Percentiles rank a stretch among this genome's conserved stretches.
These are phyloP conservation scores for Dissophora ornata DNA, from an alignment of 192 early-diverging fungal species.

Conservation along the genomic window DNA sequence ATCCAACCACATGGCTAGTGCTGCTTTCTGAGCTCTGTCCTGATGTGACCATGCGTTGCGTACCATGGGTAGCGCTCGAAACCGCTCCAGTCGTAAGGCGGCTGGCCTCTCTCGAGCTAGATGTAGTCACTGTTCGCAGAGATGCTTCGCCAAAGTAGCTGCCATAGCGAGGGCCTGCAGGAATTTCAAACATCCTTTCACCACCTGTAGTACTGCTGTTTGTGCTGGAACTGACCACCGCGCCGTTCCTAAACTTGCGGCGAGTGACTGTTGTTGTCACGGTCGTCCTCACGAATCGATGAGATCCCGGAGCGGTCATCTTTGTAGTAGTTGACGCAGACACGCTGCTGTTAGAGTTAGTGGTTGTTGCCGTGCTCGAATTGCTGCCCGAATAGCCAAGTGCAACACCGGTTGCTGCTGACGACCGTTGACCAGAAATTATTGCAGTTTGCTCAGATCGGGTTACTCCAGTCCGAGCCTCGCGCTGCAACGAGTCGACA, in stretches of 20 bases:
- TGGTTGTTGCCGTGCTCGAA: not conserved
- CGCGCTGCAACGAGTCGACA: not conserved
- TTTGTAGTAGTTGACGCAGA: conserved; percentile 12
- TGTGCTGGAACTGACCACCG: conserved; percentile 19
- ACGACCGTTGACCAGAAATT: no score
- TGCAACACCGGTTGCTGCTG: not conserved
- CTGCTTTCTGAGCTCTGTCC: not conserved
- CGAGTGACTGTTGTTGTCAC: conserved; percentile 44
- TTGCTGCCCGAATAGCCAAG: no score
- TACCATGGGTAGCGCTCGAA: not conserved
- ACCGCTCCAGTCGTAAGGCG: not conserved
- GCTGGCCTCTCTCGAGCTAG: conserved; percentile 20
- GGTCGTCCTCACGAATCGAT: conserved; percentile 41
- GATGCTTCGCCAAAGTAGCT: conserved; percentile 28
- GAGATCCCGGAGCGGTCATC: conserved; percentile 27
- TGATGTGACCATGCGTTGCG: not conserved
- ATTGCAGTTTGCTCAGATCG: no score
- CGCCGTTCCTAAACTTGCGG: conserved; percentile 33
- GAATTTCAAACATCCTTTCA: conserved; percentile 50
- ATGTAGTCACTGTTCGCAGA: conserved; percentile 14
- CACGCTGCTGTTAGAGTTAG: not conserved
- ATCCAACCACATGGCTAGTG: not conserved
- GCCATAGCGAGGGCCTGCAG: conserved; percentile 27
- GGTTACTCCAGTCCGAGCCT: no score
- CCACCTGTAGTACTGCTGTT: conserved; percentile 26